These are phyloP conservation scores for Sanghuangporus baumii DNA, from an alignment of 1,284 basidiomycete genomes.

Conservation along the genomic window DNA sequence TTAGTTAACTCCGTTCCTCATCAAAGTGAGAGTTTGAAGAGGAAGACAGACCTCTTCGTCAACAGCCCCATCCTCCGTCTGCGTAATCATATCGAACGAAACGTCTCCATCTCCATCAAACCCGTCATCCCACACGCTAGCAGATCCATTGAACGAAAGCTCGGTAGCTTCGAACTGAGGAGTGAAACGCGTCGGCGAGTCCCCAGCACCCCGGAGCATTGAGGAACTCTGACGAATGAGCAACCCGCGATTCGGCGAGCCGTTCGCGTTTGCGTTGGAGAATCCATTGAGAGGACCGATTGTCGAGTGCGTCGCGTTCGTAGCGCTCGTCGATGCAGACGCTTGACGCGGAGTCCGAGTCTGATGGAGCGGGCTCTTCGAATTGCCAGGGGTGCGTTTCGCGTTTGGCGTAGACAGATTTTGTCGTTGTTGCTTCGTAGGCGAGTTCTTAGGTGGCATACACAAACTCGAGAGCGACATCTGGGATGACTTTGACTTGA, in stretches of 20 bases:
- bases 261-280: slow-evolving; percentile 16
- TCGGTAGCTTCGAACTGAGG: slow-evolving; percentile 7
- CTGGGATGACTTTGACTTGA: slow-evolving; percentile 7
- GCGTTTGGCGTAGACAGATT: not conserved
- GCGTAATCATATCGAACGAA: slow-evolving; percentile 64
- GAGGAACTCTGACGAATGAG: slow-evolving; percentile 15
- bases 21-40: slow-evolving; percentile 15
- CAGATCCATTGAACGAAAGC: slow-evolving; percentile 8
- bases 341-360: not conserved
- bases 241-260: slow-evolving; percentile 16
- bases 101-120: slow-evolving; percentile 29
- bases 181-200: slow-evolving; percentile 14
- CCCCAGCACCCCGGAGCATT: not conserved
- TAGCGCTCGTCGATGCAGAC: not conserved
- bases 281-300: slow-evolving; percentile 5
- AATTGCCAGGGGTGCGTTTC: slow-evolving; percentile 1
- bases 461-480: slow-evolving; percentile 6
- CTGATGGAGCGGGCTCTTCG: not conserved
- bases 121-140: slow-evolving; percentile 26
- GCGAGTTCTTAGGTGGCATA: slow-evolving; percentile 1
- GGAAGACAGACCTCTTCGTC: slow-evolving; percentile 55
- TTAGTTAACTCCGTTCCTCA: not conserved
- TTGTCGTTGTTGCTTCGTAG: not conserved
- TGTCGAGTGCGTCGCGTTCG: not conserved
- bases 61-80: slow-evolving; percentile 55